A percentile compares a stretch with the other conserved stretches of the same genome.
phyloP scores from a whole-genome alignment of 345 rosid species.

The Viola odorata region DNA sequence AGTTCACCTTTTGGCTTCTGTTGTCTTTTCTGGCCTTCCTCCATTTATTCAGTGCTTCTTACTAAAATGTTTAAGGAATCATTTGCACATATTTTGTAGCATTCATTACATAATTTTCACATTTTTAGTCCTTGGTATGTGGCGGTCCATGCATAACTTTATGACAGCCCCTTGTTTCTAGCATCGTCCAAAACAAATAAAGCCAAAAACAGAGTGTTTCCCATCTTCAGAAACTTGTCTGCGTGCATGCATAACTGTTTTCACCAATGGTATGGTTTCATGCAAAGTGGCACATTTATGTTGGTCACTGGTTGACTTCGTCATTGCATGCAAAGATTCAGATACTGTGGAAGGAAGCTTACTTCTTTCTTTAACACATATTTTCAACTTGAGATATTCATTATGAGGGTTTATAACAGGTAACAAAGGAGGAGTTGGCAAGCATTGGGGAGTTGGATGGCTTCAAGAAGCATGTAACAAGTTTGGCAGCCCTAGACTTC shows the following conservation, averaged over 20 bases:
- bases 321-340: no score
- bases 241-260: background rate
- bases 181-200: background rate
- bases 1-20: background rate
- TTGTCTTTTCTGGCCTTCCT: background rate
- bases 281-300: background rate
- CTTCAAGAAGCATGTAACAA: conserved; percentile 95
- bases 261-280: background rate
- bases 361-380: no score
- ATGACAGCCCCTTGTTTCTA: no score
- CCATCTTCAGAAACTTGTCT: background rate
- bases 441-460: conserved; percentile 63
- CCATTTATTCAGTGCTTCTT: background rate
- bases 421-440: conserved; percentile 96
- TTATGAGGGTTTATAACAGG: conserved; percentile 37
- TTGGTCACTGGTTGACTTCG: no score
- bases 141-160: no score
- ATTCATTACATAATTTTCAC: no score
- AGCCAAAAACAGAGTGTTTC: background rate
- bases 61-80: background rate
- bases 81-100: background rate
- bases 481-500: conserved; percentile 97
- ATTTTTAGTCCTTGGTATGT: no score
- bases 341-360: no score
- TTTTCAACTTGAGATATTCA: no score